Conservation (phyloP, 352 stramenopile species). For the Thraustotheca clavata region DNA sequence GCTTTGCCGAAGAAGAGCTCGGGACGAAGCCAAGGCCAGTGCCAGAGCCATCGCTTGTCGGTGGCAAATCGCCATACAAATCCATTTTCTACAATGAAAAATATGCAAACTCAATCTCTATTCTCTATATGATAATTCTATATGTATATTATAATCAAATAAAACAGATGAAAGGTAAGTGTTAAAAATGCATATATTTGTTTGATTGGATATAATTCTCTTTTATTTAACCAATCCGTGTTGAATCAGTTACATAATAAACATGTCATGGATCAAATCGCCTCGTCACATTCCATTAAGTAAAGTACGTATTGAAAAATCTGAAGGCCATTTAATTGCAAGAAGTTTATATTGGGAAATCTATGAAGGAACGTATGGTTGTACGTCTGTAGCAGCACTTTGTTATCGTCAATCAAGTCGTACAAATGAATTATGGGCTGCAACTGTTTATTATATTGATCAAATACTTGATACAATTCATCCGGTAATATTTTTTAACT, state of each 20-base stretch:
- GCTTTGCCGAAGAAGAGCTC: neutral
- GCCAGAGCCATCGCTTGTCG: slow-evolving; percentile 44
- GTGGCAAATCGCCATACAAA: slow-evolving; percentile 67
- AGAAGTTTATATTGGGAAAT: slow-evolving; percentile 16
- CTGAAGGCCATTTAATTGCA: neutral
- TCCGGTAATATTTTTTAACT: slow-evolving; percentile 25
- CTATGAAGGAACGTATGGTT: slow-evolving; percentile 23
- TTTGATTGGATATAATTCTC: too few species aligned
- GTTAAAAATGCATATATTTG: too few species aligned
- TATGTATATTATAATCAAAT: neutral
- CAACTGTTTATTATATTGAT: slow-evolving; percentile 27
- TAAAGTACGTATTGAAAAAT: neutral
- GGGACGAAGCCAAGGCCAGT: slow-evolving; percentile 35
- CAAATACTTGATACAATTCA: slow-evolving; percentile 29
- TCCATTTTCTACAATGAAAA: neutral
- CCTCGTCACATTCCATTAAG: neutral
- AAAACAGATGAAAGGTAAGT: neutral
- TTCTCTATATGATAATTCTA: too few species aligned
- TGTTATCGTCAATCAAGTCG: slow-evolving; percentile 31
- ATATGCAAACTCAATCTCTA: neutral
- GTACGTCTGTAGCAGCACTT: slow-evolving; percentile 27
- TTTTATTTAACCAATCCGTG: too few species aligned
- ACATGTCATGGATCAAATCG: neutral
- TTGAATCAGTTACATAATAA: too few species aligned
- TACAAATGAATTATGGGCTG: slow-evolving; percentile 33